Evolutionary conservation across 768 basidiomycete species (phyloP).

Genomic region (Sporobolomyces pararoseus): DNA sequence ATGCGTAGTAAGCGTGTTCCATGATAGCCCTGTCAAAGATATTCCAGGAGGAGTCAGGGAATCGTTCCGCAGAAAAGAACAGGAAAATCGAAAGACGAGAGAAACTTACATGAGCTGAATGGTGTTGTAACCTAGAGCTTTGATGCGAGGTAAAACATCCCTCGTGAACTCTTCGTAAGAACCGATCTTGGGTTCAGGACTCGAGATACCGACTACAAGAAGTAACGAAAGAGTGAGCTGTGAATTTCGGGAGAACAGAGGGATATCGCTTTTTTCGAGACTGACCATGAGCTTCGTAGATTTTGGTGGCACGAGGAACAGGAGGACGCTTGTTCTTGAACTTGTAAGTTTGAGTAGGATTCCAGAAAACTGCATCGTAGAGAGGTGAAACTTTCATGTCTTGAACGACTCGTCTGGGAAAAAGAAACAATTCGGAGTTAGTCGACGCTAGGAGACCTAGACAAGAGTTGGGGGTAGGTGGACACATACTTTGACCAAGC

Average conservation of each 20-base stretch:
- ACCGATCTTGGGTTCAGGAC: constrained; percentile 77
- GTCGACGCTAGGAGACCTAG: background rate
- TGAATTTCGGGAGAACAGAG: too few species aligned
- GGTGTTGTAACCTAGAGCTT: constrained; percentile 86
- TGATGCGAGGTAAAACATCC: constrained; percentile 79
- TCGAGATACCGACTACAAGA: constrained; percentile 78
- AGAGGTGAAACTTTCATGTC: constrained; percentile 81
- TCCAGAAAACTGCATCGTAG: constrained; percentile 99
- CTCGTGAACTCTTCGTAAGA: constrained; percentile 92
- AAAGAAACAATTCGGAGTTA: background rate
- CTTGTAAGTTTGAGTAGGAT: constrained; percentile 72
- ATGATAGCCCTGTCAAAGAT: constrained; percentile 96
- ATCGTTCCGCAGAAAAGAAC: too few species aligned
- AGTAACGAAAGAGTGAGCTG: background rate
- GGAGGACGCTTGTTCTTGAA: constrained; percentile 70
- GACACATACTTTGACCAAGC: constrained; percentile 68
- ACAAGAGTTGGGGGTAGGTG: background rate
- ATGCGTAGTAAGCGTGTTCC: constrained; percentile 46
- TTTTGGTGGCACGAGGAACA: constrained; percentile 64
- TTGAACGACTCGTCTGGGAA: constrained; percentile 87
- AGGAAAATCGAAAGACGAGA: too few species aligned
- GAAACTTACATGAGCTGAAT: constrained; percentile 96
- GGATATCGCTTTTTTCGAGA: too few species aligned
- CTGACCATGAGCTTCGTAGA: constrained; percentile 85
- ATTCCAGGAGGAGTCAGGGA: background rate